Evolutionary conservation across 352 stramenopile genomes (phyloP), one percentile per base, ranked within the genome.

Genomic region (Paralagenidium karlingii): DNA sequence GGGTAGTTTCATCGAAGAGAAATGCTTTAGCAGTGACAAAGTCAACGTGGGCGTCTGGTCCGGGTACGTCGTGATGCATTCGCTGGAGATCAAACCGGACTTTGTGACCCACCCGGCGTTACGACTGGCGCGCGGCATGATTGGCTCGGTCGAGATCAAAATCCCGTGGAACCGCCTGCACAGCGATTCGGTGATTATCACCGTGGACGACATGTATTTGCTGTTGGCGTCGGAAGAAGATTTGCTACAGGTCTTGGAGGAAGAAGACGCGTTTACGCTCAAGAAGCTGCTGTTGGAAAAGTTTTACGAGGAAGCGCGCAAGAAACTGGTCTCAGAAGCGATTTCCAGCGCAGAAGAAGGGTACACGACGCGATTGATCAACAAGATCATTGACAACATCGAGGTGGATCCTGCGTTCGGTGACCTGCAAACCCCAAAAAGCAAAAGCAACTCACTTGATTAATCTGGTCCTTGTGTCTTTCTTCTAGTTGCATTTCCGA

Each of bases 331-430:
- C n/a, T 54, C 45, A 7, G 56, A 55, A n/a, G 43, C 53, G 3
- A 44, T 36, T 16, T 39, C 45, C 0, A 47, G 47, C 16, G 40
- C 24, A 5, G 67, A 85, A n/a, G 69, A 77, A 19, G 74, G 77
- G 8, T 93, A 88, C 44, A 55, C 76, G 3, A 66, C 69, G 20
- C 65, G 80, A 24, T 56, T 93, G 15, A 41, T 88, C 30, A 93
- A 90, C 47, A 90, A 91, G 47, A 91, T 93, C 45, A 77, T 93
- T 19, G 80, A 93, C 47, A 93, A 93, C 37, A 58, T 93, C 36
- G 77, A 93, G 58, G 71, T 82, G 43, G 11, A 41, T 39, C 21
- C 16, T 10, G 22, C 13, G 16, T 33, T 33, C 30, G 30, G 16
- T n/a, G n/a, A n/a, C n/a, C 16, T 13, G 28, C 13, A 33, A 16